Evolutionary conservation across 2,329 filamentous ascomycete genomes (phyloP).

Genomic region (Penicillium sp.): DNA sequence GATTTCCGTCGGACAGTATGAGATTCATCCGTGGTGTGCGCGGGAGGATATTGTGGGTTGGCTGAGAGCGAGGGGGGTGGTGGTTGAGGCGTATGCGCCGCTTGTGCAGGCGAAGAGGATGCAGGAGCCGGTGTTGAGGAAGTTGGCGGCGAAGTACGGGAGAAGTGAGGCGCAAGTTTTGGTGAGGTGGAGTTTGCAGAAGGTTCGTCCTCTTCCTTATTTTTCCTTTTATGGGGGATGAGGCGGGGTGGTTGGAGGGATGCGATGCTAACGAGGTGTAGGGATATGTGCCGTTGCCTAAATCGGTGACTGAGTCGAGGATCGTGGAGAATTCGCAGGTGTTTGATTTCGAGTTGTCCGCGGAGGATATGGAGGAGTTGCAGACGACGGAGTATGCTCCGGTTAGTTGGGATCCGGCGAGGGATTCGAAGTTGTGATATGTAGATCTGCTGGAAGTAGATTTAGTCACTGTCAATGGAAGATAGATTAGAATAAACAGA

Average conservation of each 20-base stretch:
- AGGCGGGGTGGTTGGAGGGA: no score
- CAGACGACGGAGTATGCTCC: no score
- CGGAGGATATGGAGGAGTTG: constrained; percentile 54
- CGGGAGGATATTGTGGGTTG: constrained; percentile 69
- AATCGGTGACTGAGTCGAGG: constrained; percentile 51
- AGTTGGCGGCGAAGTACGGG: constrained; percentile 47
- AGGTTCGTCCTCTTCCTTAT: no score
- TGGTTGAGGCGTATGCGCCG: constrained; percentile 50
- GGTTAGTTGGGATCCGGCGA: constrained; percentile 53
- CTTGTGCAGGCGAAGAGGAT: constrained; percentile 40
- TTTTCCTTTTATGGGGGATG: no score
- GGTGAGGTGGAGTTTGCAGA: constrained; percentile 54
- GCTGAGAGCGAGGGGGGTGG: constrained; percentile 59
- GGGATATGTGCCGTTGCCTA: constrained; percentile 55
- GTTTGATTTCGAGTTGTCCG: constrained; percentile 52
- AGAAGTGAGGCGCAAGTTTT: constrained; percentile 53
- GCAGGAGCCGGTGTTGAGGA: constrained; percentile 46
- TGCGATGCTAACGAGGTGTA: no score
- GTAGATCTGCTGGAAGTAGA: constrained; percentile 7
- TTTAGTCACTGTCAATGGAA: no score
- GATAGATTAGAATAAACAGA: no score
- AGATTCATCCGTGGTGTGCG: constrained; percentile 80
- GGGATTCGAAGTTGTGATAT: no score
- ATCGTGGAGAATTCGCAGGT: constrained; percentile 54
- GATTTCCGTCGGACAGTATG: constrained; percentile 76